Base-by-base conservation (phyloP, 2,329 filamentous ascomycete species). In the Arthrinium puccinioides region DNA sequence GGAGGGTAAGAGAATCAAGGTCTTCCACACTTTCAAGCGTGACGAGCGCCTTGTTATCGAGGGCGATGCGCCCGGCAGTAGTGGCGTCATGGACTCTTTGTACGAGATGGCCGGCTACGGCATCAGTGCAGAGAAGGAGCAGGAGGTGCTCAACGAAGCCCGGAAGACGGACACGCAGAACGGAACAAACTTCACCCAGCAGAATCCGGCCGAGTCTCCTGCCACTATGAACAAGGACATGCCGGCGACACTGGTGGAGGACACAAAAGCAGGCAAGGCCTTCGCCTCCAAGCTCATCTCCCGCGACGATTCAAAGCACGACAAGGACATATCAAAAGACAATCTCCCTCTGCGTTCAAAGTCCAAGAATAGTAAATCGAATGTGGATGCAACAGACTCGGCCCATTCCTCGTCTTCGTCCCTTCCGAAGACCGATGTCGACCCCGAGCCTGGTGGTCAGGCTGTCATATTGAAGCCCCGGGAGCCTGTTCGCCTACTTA, bases 1-100 rank as follows among this genome's bases (percentile, higher is more conserved):
- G n/a, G 84, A 92, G 47, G 90, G 92, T 6, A 89, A 87, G 63
- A 80, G 76, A 50, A 95, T 97, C 49, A 82, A 87, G 54, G 70
- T 76, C 9, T 82, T 92, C 38, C 89, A 97, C 56, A 83, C 82
- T 0, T 97, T 97, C 53, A 71, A 65, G 39, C 78, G 71, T 51
- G 71, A 67, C 34, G 90, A 97, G 61, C 74, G 86, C 32, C 70
- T 80, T 11, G 64, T 88, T 3, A 72, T 90, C 1, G 68, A 86
- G 46, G 72, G 68, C 0, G 63, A 67, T 36, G 61, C 70, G 4
- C 72, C 74, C 0, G 66, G 70, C 2, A 66, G 70, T 16, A 61
- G 56, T 0, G 69, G 70, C 0, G 46, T 76, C 9, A 56, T 69
- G 32, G 69, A 74, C 41, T 65, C 73, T 52, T 61, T 77, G 20